Evolutionary conservation across 768 basidiomycete species (phyloP).

Genomic region (Tricholoma flavovirens): DNA sequence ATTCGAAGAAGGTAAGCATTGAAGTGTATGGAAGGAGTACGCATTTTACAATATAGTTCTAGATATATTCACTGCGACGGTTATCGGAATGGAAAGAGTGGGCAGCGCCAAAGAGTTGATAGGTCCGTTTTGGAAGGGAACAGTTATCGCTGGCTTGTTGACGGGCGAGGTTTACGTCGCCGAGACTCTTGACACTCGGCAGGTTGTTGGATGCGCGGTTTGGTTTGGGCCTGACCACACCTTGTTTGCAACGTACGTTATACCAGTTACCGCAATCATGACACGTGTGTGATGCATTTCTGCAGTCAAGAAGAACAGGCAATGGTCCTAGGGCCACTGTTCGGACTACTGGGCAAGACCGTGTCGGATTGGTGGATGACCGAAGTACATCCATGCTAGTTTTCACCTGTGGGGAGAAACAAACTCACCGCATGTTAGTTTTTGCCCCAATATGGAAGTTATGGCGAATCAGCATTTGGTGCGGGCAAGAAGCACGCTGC

Average conservation of each 20-base stretch:
- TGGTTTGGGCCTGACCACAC: constrained; percentile 12
- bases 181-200: constrained; percentile 5
- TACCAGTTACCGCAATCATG: neutral
- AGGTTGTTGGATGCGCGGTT: constrained; percentile 12
- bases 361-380: constrained; percentile 2
- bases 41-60: neutral
- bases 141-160: constrained; percentile 6
- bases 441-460: neutral
- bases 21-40: neutral
- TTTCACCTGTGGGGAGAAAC: neutral
- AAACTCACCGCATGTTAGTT: neutral
- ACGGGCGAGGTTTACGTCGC: constrained; percentile 15
- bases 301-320: constrained; percentile 1
- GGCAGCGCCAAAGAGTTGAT: constrained; percentile 5
- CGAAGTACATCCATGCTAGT: neutral
- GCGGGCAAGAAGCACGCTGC: constrained; percentile 1
- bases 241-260: constrained; percentile 7
- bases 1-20: constrained; percentile 4
- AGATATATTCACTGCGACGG: constrained; percentile 6
- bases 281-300: neutral
- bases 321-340: neutral
- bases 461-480: constrained; percentile 1
- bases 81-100: constrained; percentile 1
- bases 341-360: neutral
- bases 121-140: constrained; percentile 4